Base-by-base conservation (phyloP, 257 asterid genomes). In the Cinchona pubescens region DNA sequence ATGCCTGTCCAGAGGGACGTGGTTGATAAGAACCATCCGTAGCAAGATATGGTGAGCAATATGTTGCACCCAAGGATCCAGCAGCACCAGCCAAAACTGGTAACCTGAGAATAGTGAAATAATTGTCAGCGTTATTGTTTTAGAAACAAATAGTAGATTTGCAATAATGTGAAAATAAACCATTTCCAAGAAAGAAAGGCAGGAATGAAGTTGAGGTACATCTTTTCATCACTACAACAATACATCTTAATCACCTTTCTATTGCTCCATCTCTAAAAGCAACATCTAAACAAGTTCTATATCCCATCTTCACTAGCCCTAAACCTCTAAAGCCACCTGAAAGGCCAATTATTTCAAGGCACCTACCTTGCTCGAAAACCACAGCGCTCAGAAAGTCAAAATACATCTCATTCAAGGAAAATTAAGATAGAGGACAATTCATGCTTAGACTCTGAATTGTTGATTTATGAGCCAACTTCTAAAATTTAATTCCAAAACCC, bases 11-110 rank as follows among this genome's bases (percentile, higher is more conserved):
- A 71, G 97, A 76, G 10, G 94, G 87, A 49, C 89, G 92, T 66
- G 89, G 71, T 76, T 85, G 87, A 84, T 86, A 92, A 43, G 96
- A 87, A 67, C 98, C 96, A 82, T 94, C 99, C 73, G 88, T 83
- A 51, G 94, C 76, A 72, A 92, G 62, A 84, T 85, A 92, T 23
- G 96, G 97, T 19, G 97, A 84, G 80, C 96, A 85, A 81, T 89
- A 92, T 67, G 89, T 49, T 63, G 97, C 90, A 29, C 98, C 97
- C 82, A 94, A 67, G 16, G 96, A 91, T 73, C 97, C 97, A 75
- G 96, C 95, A 71, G 96, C 90, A 78, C 99, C 99, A 75, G 99
- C 96, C 83, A 94, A 82, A 79, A 92, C 90, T 19, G 99, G 98
- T 51, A 94, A 81, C 99, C 99, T 94, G 89, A 74, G 62, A 69